Conservation (phyloP, 768 basidiomycete genomes). For the Leccinellum albellum region DNA sequence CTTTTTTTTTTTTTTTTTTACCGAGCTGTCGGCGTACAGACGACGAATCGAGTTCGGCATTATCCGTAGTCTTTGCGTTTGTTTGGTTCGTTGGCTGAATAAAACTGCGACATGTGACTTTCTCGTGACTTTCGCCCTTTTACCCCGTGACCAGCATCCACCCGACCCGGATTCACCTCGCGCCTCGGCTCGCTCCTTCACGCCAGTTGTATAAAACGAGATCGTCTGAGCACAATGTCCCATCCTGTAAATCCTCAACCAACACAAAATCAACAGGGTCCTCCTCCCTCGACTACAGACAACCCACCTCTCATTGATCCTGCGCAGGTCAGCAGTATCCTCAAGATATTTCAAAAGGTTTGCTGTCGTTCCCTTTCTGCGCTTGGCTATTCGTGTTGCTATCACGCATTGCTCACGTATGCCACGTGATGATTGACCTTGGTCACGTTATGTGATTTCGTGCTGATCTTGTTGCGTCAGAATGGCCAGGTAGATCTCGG, state of each 20-base stretch:
- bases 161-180: slow-evolving; percentile 6
- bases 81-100: slow-evolving; percentile 30
- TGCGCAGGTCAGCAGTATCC: slow-evolving; percentile 54
- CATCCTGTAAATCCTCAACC: slow-evolving; percentile 11
- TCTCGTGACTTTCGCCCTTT: slow-evolving; percentile 37
- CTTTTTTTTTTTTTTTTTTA: too few species aligned
- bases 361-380: slow-evolving; percentile 23
- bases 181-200: background rate
- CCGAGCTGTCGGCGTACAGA: too few species aligned
- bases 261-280: slow-evolving; percentile 10
- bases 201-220: background rate
- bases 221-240: slow-evolving; percentile 10
- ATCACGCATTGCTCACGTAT: background rate
- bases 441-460: slow-evolving; percentile 20
- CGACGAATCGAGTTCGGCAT: background rate
- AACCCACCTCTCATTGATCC: slow-evolving; percentile 37
- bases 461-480: slow-evolving; percentile 25
- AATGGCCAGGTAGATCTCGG: slow-evolving; percentile 49
- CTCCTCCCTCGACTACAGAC: slow-evolving; percentile 10
- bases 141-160: slow-evolving; percentile 42
- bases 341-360: slow-evolving; percentile 61
- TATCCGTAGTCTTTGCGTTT: slow-evolving; percentile 22
- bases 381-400: background rate
- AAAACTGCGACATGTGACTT: slow-evolving; percentile 40
- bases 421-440: slow-evolving; percentile 25